Evolutionary conservation across 2,329 filamentous ascomycete genomes (phyloP).

Genomic region (Cercospora zeae-maydis): DNA sequence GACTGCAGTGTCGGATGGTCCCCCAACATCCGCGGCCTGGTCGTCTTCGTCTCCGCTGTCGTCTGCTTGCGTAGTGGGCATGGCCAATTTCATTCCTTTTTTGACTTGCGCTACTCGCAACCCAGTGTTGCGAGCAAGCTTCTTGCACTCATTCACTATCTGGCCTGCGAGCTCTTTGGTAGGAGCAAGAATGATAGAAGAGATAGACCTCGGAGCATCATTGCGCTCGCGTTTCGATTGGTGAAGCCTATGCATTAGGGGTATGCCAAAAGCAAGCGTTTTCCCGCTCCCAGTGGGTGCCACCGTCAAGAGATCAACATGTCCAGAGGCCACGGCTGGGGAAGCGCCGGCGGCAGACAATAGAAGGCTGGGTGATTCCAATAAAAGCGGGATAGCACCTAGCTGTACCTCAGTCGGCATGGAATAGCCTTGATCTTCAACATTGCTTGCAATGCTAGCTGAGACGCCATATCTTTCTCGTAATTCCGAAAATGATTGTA

Average conservation of each 20-base stretch:
- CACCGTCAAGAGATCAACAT: constrained; percentile 75
- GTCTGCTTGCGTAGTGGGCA: constrained; percentile 39
- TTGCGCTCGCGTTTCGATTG: constrained; percentile 29
- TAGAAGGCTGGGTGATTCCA: constrained; percentile 51
- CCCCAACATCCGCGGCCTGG: constrained; percentile 10
- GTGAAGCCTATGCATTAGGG: constrained; percentile 71
- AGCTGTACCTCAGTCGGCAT: constrained; percentile 93
- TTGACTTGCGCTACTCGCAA: constrained; percentile 77
- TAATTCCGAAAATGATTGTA: constrained; percentile 73
- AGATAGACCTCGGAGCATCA: constrained; percentile 24
- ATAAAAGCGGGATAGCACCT: constrained; percentile 73
- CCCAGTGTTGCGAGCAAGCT: constrained; percentile 71
- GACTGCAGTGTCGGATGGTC: constrained; percentile 48
- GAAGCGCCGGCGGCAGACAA: constrained; percentile 41
- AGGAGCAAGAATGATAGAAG: constrained; percentile 48
- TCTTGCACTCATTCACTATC: constrained; percentile 68
- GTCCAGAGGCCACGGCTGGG: constrained; percentile 23
- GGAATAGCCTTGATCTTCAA: constrained; percentile 77
- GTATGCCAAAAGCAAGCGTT: constrained; percentile 88
- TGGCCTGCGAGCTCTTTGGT: constrained; percentile 51
- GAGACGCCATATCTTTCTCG: constrained; percentile 69
- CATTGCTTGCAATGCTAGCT: constrained; percentile 68
- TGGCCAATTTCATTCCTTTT: constrained; percentile 71
- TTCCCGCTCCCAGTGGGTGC: constrained; percentile 96
- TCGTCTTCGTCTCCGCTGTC: constrained; percentile 30